Conservation (phyloP, 2,329 filamentous ascomycete genomes). For the Byssoonygena ceratinophila region DNA sequence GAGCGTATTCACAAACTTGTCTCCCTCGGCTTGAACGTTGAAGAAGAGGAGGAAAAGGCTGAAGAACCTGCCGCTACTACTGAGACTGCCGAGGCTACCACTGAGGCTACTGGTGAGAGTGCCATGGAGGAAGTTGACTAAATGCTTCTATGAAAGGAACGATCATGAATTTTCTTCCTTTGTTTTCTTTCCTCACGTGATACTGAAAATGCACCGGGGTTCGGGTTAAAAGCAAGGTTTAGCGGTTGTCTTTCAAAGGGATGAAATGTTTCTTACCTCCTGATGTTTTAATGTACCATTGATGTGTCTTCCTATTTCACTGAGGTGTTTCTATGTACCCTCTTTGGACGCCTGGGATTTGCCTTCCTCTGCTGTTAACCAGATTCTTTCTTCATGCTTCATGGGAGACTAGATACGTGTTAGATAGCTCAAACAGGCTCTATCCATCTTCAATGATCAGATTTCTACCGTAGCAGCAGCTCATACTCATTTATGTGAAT, state of each 20-base stretch:
- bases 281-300: slow-evolving; percentile 7
- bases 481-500: too few relatives aligned
- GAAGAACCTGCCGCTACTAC: slow-evolving; percentile 51
- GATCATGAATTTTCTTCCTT: slow-evolving; percentile 2
- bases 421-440: slow-evolving; percentile 4
- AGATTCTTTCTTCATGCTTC: background rate
- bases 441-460: background rate
- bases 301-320: slow-evolving; percentile 2
- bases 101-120: slow-evolving; percentile 65
- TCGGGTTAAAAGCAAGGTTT: slow-evolving; percentile 12
- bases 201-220: slow-evolving; percentile 11
- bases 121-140: slow-evolving; percentile 99
- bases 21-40: slow-evolving; percentile 91
- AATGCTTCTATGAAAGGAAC: slow-evolving; percentile 21
- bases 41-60: slow-evolving; percentile 62
- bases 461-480: too few relatives aligned
- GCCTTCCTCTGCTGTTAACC: background rate
- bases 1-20: slow-evolving; percentile 99
- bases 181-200: slow-evolving; percentile 5
- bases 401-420: slow-evolving; percentile 5
- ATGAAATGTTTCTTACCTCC: slow-evolving; percentile 4
- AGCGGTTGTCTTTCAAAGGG: slow-evolving; percentile 9
- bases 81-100: slow-evolving; percentile 54
- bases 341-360: background rate
- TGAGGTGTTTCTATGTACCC: background rate